These are phyloP conservation scores for Botrytis squamosa DNA, from an alignment of 2,329 filamentous ascomycete genomes.

Conservation along the genomic window DNA sequence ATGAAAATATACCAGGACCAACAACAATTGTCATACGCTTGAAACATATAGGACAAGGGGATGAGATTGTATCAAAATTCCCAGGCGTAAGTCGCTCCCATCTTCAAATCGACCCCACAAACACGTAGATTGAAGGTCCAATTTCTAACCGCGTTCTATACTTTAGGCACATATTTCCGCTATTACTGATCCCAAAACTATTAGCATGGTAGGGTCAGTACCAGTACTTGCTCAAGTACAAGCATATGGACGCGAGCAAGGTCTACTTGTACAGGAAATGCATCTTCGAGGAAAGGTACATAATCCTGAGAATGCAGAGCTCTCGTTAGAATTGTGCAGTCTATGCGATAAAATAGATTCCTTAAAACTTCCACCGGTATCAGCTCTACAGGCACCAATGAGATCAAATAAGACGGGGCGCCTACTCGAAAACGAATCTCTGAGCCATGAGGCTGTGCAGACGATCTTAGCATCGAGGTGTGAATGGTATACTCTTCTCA, in stretches of 20 bases:
- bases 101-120: not conserved
- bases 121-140: rapidly evolving
- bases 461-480: conserved; percentile 22
- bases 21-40: conserved; percentile 20
- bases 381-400: not conserved
- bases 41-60: conserved; percentile 21
- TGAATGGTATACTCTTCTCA: conserved; percentile 23
- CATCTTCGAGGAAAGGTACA: conserved; percentile 25
- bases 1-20: conserved; percentile 9
- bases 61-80: conserved; percentile 17
- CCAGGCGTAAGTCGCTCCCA: conserved; percentile 12
- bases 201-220: conserved; percentile 22
- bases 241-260: conserved; percentile 15
- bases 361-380: not conserved
- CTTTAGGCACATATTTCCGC: conserved; percentile 10
- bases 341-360: not conserved
- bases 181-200: conserved; percentile 20
- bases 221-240: conserved; percentile 5
- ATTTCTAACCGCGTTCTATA: not conserved
- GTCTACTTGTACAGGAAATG: conserved; percentile 20
- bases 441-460: not conserved
- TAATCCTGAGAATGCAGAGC: conserved; percentile 22
- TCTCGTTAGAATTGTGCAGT: conserved; percentile 13
- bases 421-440: not conserved
- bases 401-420: conserved; percentile 12